A percentile compares a stretch with the other conserved stretches of the same genome.
phyloP scores from a whole-genome alignment of 2,329 filamentous ascomycete genomes.

The Phialophora verrucosa region DNA sequence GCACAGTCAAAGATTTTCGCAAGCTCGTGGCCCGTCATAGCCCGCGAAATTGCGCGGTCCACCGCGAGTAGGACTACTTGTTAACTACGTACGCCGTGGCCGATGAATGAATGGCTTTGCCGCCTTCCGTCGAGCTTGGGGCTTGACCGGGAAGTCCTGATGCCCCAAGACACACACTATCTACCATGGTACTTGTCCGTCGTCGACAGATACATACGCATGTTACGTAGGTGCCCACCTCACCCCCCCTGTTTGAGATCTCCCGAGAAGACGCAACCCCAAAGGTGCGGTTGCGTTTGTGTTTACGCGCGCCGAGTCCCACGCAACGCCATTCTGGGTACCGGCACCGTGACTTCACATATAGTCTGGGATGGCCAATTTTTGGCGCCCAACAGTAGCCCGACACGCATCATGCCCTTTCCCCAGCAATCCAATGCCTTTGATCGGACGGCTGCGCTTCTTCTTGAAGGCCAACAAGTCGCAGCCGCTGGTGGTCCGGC shows the following conservation, averaged over 20 bases:
- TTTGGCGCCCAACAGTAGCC: background rate
- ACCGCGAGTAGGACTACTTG: no score
- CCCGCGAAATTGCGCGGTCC: background rate
- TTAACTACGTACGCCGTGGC: background rate
- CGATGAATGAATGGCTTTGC: background rate
- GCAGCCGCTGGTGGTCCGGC: slow-evolving; percentile 17
- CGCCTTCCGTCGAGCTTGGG: no score
- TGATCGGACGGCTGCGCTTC: slow-evolving; percentile 3
- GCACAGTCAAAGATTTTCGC: no score
- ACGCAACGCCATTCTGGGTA: background rate
- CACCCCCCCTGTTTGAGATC: background rate
- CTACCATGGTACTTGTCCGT: background rate
- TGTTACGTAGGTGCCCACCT: background rate
- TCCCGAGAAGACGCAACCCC: background rate
- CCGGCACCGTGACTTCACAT: background rate
- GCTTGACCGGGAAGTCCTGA: background rate
- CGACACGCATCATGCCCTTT: slow-evolving; percentile 12
- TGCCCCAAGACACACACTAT: no score
- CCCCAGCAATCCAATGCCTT: slow-evolving; percentile 5
- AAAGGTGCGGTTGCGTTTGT: background rate
- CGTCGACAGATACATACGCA: background rate
- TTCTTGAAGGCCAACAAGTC: slow-evolving; percentile 8
- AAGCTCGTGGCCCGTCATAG: no score
- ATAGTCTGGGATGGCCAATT: slow-evolving; percentile 6
- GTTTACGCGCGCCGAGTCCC: no score